Conservation (phyloP, 2,329 filamentous ascomycete species). For the Penicillium hesseltinei region DNA sequence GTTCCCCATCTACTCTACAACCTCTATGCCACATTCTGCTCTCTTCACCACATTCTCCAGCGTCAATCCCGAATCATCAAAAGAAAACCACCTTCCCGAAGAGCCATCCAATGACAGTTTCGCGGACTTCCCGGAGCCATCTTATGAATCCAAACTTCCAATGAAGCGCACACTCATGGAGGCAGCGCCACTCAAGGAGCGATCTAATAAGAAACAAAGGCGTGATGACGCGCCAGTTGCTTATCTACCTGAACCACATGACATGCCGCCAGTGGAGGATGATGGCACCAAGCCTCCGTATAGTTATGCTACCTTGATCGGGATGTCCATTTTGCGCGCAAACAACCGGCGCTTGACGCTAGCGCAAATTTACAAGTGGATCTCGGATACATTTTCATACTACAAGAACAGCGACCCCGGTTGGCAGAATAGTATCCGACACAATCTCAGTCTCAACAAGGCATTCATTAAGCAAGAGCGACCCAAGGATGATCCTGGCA, state of each 20-base stretch:
- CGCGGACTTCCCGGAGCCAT: conserved; percentile 48
- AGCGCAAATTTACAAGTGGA: conserved; percentile 98
- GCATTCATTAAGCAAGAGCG: conserved; percentile 93
- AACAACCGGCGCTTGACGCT: conserved; percentile 80
- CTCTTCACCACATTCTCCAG: conserved; percentile 53
- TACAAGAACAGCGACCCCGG: conserved; percentile 82
- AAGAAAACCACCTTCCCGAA: conserved; percentile 47
- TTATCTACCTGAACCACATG: conserved; percentile 66
- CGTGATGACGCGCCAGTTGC: conserved; percentile 52
- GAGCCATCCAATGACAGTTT: conserved; percentile 45
- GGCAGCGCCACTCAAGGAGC: conserved; percentile 69
- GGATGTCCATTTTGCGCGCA: conserved; percentile 91
- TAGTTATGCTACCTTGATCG: conserved; percentile 93
- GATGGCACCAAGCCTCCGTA: conserved; percentile 85
- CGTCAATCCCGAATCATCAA: conserved; percentile 45
- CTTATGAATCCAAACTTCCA: conserved; percentile 45
- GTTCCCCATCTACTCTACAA: conserved; percentile 30
- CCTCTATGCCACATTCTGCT: conserved; percentile 44
- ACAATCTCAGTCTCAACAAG: conserved; percentile 96
- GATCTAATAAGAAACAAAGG: conserved; percentile 67
- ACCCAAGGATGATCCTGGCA: conserved; percentile 94
- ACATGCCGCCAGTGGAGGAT: conserved; percentile 79
- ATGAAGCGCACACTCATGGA: conserved; percentile 67
- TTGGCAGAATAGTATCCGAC: conserved; percentile 99
- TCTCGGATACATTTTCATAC: conserved; percentile 89